A percentile compares a stretch with the other conserved stretches of the same genome.
Conservation (phyloP, 2,329 filamentous ascomycete species). For the Ophiosphaerella herpotricha region DNA sequence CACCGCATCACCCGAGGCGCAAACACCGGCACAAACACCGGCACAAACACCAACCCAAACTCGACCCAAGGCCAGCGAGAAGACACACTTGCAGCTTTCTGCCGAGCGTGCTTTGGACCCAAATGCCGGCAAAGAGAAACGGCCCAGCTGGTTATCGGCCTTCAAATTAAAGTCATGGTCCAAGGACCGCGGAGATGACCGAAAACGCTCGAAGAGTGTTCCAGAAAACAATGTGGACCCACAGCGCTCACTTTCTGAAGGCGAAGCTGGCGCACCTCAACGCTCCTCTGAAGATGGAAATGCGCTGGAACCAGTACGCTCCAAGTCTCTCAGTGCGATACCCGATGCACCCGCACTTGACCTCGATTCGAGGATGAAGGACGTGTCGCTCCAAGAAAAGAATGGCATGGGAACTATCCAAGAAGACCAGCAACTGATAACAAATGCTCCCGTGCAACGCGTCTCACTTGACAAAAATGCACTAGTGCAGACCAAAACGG, state of each 20-base stretch:
- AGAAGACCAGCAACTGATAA: constrained; percentile 12
- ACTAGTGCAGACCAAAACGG: constrained; percentile 35
- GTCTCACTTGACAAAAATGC: constrained; percentile 23
- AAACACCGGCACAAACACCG: background rate
- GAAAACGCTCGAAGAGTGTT: constrained; percentile 28
- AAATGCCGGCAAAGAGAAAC: constrained; percentile 30
- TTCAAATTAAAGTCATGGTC: constrained; percentile 37
- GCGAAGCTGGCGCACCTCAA: constrained; percentile 7
- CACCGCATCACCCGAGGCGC: constrained; percentile 9
- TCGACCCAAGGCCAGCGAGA: constrained; percentile 9
- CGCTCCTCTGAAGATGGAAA: constrained; percentile 17
- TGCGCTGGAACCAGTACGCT: constrained; percentile 33
- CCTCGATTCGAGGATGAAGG: constrained; percentile 31
- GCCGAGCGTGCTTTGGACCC: constrained; percentile 24
- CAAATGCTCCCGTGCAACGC: constrained; percentile 1
- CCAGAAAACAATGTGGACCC: constrained; percentile 20
- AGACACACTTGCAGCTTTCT: constrained; percentile 28
- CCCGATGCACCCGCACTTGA: constrained; percentile 28
- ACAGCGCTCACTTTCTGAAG: constrained; percentile 36
- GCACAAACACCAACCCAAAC: background rate
- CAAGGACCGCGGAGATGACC: constrained; percentile 27
- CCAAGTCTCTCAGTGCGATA: constrained; percentile 41
- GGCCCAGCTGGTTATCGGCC: constrained; percentile 34
- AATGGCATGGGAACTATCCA: constrained; percentile 9
- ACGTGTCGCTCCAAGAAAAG: constrained; percentile 16